Evolutionary conservation across 805 yeast species (phyloP).

Genomic region (Starmerella cellae): DNA sequence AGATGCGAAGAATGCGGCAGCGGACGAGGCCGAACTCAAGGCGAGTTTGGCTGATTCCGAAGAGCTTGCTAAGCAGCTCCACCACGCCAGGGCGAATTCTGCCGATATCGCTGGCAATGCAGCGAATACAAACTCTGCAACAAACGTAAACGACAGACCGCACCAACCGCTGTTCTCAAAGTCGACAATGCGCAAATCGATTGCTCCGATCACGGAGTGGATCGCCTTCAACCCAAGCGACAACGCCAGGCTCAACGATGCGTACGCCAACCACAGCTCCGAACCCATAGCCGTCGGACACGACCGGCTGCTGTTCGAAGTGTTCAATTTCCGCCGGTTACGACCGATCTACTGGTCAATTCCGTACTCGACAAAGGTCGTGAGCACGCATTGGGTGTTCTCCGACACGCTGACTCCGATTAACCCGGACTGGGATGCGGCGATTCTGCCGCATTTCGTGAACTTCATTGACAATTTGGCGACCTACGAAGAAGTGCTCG

Average conservation of each 20-base stretch:
- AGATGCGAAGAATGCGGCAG: neutral
- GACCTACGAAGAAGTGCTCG: constrained; percentile 8
- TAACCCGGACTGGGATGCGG: constrained; percentile 25
- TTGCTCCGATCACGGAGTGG: constrained; percentile 27
- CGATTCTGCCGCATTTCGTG: constrained; percentile 22
- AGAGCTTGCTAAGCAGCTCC: neutral
- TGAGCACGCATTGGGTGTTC: constrained; percentile 30
- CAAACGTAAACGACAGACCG: neutral
- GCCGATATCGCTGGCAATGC: neutral
- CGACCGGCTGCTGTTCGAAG: constrained; percentile 24
- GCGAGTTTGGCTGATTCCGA: neutral
- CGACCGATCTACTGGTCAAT: constrained; percentile 32
- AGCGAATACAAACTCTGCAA: neutral
- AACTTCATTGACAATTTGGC: constrained; percentile 21
- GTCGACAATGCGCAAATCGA: constrained; percentile 20
- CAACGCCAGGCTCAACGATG: constrained; percentile 19
- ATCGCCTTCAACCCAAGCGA: constrained; percentile 30
- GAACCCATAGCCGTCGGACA: constrained; percentile 25
- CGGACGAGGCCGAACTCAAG: neutral
- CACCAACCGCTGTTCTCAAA: constrained; percentile 21
- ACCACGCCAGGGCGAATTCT: neutral
- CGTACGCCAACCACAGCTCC: constrained; percentile 9
- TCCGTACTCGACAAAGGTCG: constrained; percentile 25
- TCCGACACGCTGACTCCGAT: constrained; percentile 26
- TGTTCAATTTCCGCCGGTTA: constrained; percentile 16